Evolutionary conservation across 2,329 filamentous ascomycete genomes (phyloP).

Genomic region (Magnaporthales sp.): DNA sequence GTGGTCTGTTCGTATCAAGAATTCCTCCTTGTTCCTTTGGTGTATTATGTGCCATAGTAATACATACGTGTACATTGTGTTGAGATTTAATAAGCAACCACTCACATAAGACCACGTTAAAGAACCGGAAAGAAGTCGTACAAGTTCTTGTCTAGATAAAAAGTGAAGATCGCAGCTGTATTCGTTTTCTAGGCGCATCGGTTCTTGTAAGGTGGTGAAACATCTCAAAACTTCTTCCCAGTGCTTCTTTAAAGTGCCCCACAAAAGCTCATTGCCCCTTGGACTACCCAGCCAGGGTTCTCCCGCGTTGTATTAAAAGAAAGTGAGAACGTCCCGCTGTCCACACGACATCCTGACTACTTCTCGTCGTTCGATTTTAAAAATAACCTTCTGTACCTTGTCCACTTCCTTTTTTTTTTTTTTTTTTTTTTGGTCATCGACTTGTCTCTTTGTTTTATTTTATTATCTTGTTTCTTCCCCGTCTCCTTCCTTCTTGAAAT

Average conservation of each 20-base stretch:
- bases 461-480: neutral
- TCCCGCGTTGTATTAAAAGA: neutral
- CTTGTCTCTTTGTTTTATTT: neutral
- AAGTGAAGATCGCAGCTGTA: neutral
- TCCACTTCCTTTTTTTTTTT: neutral
- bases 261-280: neutral
- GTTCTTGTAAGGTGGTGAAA: neutral
- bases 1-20: neutral
- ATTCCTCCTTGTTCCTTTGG: neutral
- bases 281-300: neutral
- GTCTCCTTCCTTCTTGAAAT: slow-evolving; percentile 12
- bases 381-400: neutral
- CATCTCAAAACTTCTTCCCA: neutral
- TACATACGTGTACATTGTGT: neutral
- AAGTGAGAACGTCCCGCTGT: neutral
- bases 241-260: neutral
- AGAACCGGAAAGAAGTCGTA: neutral
- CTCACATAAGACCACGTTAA: neutral
- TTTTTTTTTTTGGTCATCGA: neutral
- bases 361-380: neutral
- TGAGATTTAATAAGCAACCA: neutral
- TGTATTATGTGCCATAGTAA: neutral
- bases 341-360: neutral
- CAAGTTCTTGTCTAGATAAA: neutral
- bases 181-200: neutral